Evolutionary conservation across 2,329 filamentous ascomycete species (phyloP), one percentile per base, ranked within the genome.

Genomic region (Fusarium sp.): DNA sequence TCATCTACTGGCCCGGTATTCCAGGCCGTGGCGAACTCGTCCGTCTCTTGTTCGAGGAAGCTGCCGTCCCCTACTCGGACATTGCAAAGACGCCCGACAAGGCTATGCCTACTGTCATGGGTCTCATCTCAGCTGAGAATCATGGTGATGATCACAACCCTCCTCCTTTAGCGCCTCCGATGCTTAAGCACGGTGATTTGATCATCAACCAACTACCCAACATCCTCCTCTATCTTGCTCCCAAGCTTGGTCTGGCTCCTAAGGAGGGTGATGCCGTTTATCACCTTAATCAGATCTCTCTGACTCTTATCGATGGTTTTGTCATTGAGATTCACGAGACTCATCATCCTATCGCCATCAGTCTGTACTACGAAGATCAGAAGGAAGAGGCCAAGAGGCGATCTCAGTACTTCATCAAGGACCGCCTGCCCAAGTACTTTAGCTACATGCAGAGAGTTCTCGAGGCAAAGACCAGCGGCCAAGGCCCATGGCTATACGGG

Each of bases 21-120:
- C 93, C 93, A 36, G 93, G 93, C 44, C 92, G 93, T 57, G 93
- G 91, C 70, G 93, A 96, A 79, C 90, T 90, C 80, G 84, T 95
- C 78, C 92, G 93, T 24, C 88, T 96, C 12, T 87, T 87, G 17
- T 89, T 96, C 73, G 93, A 95, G 83, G 92, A 92, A 61, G 86
- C 90, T 22, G 87, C 87, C 20, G 88, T 88, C 1, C 80, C 87
- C 5, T 95, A 94, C 84, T 89, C 81, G 27, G 93, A 95, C 83
- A 84, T 67, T 33, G 70, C 80, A 55, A 78, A 78, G 56, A 59
- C 83, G 16, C 79, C 74, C 6, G 77, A 88, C 33, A 82, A 86
- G n/a, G 91, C 88, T 63, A 83, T 89, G 53, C 75, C 84, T 2
- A 74, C 83, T 2, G 86, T 94, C 16, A 79, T 87, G 4, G 79